Conservation (phyloP, 2,329 filamentous ascomycete species). For the Colletotrichum horii region DNA sequence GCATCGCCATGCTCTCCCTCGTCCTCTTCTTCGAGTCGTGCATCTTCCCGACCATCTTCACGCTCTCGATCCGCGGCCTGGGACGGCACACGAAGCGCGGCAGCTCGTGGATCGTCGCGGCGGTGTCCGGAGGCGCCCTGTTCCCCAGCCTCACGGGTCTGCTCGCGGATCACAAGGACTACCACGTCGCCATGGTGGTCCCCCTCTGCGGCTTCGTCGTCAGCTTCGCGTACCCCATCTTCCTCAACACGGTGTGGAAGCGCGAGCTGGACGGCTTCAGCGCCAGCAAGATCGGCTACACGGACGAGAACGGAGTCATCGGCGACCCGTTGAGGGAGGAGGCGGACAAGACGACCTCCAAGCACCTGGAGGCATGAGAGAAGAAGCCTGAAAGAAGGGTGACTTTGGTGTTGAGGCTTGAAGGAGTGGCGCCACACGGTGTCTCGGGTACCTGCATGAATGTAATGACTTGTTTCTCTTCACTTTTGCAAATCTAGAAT, state of each 20-base stretch:
- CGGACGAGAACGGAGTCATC: constrained; percentile 7
- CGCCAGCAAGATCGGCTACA: constrained; percentile 13
- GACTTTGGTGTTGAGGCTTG: background rate
- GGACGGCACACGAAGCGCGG: constrained; percentile 62
- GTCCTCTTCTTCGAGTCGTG: constrained; percentile 64
- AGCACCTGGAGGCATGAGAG: constrained; percentile 13
- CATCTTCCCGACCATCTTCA: constrained; percentile 65
- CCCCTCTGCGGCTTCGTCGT: constrained; percentile 64
- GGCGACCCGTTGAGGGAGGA: constrained; percentile 6
- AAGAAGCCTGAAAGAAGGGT: background rate
- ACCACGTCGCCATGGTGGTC: constrained; percentile 65
- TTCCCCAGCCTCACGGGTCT: constrained; percentile 6
- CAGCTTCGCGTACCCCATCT: constrained; percentile 60
- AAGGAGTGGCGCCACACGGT: background rate
- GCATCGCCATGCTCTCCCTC: constrained; percentile 59
- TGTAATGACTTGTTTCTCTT: background rate
- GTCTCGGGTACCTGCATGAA: background rate
- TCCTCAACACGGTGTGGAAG: constrained; percentile 54
- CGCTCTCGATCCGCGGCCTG: constrained; percentile 58
- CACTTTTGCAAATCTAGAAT: background rate
- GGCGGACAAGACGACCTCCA: constrained; percentile 1
- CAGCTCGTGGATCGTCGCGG: constrained; percentile 35
- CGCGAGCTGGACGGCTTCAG: constrained; percentile 17
- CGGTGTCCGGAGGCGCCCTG: constrained; percentile 2
- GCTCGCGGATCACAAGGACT: constrained; percentile 1